Conservation (phyloP, 352 stramenopile species). For the Aphanomyces cochlioides region DNA sequence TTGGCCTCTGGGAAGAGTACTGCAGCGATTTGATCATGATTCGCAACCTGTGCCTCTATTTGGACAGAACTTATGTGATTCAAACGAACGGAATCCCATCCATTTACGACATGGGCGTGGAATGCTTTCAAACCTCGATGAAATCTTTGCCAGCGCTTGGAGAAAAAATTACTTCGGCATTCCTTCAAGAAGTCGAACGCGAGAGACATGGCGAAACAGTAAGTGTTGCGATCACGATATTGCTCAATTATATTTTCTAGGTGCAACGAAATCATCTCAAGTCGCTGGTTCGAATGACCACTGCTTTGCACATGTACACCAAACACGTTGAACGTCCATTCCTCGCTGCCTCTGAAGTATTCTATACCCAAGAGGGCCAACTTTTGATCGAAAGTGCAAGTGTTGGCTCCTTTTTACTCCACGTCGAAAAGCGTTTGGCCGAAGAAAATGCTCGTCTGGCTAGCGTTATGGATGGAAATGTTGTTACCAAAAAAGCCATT, state of each 20-base stretch:
- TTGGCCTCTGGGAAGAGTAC: constrained; percentile 81
- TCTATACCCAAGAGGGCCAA: constrained; percentile 81
- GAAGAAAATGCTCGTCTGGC: constrained; percentile 76
- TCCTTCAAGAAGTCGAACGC: constrained; percentile 49
- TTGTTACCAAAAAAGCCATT: constrained; percentile 68
- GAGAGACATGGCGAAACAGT: constrained; percentile 82
- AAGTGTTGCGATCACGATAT: neutral
- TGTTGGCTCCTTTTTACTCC: constrained; percentile 81
- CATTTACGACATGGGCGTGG: constrained; percentile 91
- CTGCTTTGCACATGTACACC: constrained; percentile 82
- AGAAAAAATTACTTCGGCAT: constrained; percentile 21
- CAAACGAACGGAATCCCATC: constrained; percentile 76
- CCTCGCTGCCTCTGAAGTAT: constrained; percentile 77
- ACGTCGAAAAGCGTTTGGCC: constrained; percentile 82
- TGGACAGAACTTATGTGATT: constrained; percentile 89
- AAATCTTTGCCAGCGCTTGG: constrained; percentile 15
- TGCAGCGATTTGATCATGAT: constrained; percentile 91
- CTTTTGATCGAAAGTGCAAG: constrained; percentile 51
- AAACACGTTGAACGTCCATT: constrained; percentile 84
- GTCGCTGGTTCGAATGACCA: constrained; percentile 78
- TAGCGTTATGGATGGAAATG: constrained; percentile 62
- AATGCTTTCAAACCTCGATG: constrained; percentile 25
- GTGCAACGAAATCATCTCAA: constrained; percentile 79
- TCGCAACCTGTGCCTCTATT: constrained; percentile 91
- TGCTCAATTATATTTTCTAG: neutral